These are phyloP conservation scores for Clavariopsis aquatica DNA, from an alignment of 495 filamentous ascomycete genomes.

Conservation along the genomic window DNA sequence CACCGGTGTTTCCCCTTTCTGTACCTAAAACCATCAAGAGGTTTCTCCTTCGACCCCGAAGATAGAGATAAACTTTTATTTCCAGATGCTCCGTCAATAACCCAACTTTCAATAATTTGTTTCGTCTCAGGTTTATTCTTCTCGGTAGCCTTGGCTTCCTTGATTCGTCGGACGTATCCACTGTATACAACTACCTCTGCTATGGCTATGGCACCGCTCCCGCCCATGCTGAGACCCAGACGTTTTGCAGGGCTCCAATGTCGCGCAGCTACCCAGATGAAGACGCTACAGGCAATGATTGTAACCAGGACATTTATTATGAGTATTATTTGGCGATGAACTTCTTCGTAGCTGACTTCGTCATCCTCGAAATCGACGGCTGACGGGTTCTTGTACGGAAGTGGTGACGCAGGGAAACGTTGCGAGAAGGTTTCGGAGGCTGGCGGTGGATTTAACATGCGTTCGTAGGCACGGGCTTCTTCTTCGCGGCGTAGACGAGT, in stretches of 20 bases:
- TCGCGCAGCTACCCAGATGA: conserved; percentile 71
- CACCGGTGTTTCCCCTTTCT: conserved; percentile 43
- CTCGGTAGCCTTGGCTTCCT: conserved; percentile 68
- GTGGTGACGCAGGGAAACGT: conserved; percentile 54
- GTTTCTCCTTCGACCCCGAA: conserved; percentile 22
- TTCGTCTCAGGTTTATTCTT: conserved; percentile 57
- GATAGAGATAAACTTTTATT: conserved; percentile 10
- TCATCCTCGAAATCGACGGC: conserved; percentile 40
- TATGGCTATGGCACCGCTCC: conserved; percentile 70
- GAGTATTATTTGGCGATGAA: conserved; percentile 73
- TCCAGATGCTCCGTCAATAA: conserved; percentile 52
- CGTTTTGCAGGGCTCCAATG: conserved; percentile 70
- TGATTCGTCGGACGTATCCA: conserved; percentile 78
- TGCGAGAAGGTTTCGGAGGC: conserved; percentile 59
- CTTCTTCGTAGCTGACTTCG: conserved; percentile 54
- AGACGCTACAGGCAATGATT: conserved; percentile 66
- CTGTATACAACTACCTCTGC: conserved; percentile 88
- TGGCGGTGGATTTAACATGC: conserved; percentile 65
- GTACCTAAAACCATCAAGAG: conserved; percentile 31
- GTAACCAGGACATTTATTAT: conserved; percentile 75
- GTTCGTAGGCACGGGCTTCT: conserved; percentile 76
- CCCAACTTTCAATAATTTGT: conserved; percentile 66
- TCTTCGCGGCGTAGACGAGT: conserved; percentile 74
- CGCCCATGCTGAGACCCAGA: conserved; percentile 68
- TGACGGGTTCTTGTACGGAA: conserved; percentile 43